Conservation (phyloP, 1,284 basidiomycete species). For the Moesziomyces sp. region DNA sequence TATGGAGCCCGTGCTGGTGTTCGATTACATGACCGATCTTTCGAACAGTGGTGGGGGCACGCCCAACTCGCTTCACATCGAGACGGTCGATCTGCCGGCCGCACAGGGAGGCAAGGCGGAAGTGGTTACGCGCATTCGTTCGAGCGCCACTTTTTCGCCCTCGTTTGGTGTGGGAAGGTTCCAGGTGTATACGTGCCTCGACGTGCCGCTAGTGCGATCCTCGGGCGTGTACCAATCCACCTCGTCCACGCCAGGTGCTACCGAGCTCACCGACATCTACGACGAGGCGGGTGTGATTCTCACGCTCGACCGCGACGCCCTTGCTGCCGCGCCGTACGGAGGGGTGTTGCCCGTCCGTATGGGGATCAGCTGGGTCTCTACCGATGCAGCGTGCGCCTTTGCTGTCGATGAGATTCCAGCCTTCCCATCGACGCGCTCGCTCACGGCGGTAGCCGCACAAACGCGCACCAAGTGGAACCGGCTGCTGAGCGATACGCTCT, state of each 20-base stretch:
- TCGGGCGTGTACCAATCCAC: conserved; percentile 4
- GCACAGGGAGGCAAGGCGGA: neutral
- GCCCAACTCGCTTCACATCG: conserved; percentile 19
- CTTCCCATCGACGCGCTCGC: conserved; percentile 6
- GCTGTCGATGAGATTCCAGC: conserved; percentile 28
- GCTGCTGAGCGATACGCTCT: conserved; percentile 14
- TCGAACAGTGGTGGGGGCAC: conserved; percentile 8
- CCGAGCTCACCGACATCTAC: conserved; percentile 6
- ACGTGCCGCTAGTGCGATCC: conserved; percentile 20
- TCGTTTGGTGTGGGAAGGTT: conserved; percentile 36
- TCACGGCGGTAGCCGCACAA: conserved; percentile 4
- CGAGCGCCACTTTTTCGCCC: conserved; percentile 24
- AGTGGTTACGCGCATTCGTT: conserved; percentile 15
- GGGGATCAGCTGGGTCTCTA: conserved; percentile 38
- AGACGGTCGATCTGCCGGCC: conserved; percentile 4
- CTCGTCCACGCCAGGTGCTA: neutral
- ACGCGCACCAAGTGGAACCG: conserved; percentile 29
- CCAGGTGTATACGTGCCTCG: conserved; percentile 30
- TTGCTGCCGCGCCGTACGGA: conserved; percentile 2
- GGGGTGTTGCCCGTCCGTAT: conserved; percentile 21
- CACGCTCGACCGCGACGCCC: conserved; percentile 10
- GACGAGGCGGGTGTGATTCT: conserved; percentile 22
- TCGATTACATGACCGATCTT: conserved; percentile 43
- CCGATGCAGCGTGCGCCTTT: conserved; percentile 31
- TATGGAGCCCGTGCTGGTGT: conserved; percentile 22